Percentiles rank a stretch among this genome's conserved stretches.
Conservation (phyloP, 139 green algal species). For the Picochlorum sp. region DNA sequence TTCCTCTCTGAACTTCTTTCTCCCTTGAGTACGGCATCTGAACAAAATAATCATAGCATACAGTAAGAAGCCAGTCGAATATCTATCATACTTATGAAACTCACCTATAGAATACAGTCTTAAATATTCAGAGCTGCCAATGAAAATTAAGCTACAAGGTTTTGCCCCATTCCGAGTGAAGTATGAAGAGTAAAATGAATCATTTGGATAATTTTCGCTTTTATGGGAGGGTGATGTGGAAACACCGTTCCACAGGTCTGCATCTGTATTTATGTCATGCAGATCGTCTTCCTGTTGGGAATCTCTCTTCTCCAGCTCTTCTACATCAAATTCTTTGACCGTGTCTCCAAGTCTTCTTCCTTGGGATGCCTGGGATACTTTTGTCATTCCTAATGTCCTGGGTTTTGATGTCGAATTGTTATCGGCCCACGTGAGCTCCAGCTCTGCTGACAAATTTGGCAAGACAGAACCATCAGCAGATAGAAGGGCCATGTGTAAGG, state of each 20-base stretch:
- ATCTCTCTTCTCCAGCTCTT: neutral
- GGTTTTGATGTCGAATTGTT: conserved; percentile 24
- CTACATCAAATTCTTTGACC: neutral
- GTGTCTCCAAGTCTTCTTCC: neutral
- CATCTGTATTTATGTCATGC: neutral
- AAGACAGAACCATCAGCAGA: conserved; percentile 18
- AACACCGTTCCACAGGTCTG: neutral
- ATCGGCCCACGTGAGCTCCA: conserved; percentile 33
- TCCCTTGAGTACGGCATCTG: conserved; percentile 23
- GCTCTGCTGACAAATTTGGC: conserved; percentile 6
- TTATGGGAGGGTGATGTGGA: neutral
- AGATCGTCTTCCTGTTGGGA: neutral
- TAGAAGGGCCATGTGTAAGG: conserved; percentile 31
- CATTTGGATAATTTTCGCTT: neutral
- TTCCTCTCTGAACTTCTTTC: conserved; percentile 35
- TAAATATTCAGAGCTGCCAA: neutral
- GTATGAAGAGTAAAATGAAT: neutral
- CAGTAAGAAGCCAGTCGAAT: neutral
- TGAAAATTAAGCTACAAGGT: neutral
- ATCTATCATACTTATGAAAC: neutral
- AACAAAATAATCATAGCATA: neutral
- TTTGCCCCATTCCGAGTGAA: neutral
- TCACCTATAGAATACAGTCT: neutral
- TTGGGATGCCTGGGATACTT: neutral
- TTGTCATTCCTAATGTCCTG: neutral